Evolutionary conservation across 1,139 yeast genomes (phyloP).

Genomic region (Pichia sp.): DNA sequence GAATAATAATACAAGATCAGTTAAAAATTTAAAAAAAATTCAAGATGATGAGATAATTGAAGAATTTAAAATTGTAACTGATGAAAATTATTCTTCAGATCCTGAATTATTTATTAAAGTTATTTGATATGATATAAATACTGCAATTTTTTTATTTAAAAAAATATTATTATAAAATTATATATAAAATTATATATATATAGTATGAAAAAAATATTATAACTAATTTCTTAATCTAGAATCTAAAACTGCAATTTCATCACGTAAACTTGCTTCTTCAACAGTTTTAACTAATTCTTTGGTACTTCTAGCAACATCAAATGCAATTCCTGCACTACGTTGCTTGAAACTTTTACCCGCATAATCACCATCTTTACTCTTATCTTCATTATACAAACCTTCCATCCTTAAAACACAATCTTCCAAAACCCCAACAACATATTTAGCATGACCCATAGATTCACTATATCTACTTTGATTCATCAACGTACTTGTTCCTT

Average conservation of each 20-base stretch:
- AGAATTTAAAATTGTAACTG: too few species aligned
- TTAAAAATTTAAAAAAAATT: too few species aligned
- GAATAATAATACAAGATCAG: too few species aligned
- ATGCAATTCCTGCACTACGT: constrained; percentile 90
- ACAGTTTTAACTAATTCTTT: constrained; percentile 93
- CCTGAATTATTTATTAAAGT: too few species aligned
- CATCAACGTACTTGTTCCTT: constrained; percentile 86
- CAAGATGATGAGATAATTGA: too few species aligned
- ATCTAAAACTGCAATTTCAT: constrained; percentile 34
- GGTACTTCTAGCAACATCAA: constrained; percentile 93
- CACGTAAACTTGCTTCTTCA: constrained; percentile 86
- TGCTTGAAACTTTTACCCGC: constrained; percentile 91
- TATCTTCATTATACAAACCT: constrained; percentile 36
- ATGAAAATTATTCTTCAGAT: too few species aligned
- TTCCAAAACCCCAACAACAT: constrained; percentile 80
- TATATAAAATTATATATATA: too few species aligned
- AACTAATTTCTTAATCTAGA: constrained; percentile 23
- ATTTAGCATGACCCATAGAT: constrained; percentile 83
- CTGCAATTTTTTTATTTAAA: too few species aligned
- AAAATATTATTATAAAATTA: too few species aligned
- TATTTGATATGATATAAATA: too few species aligned
- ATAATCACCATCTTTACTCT: constrained; percentile 52
- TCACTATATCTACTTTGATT: constrained; percentile 77
- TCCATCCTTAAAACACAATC: constrained; percentile 83
- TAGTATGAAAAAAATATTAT: too few species aligned